Base-by-base conservation (phyloP, 805 yeast genomes). In the Pichia thaimueangensis region DNA sequence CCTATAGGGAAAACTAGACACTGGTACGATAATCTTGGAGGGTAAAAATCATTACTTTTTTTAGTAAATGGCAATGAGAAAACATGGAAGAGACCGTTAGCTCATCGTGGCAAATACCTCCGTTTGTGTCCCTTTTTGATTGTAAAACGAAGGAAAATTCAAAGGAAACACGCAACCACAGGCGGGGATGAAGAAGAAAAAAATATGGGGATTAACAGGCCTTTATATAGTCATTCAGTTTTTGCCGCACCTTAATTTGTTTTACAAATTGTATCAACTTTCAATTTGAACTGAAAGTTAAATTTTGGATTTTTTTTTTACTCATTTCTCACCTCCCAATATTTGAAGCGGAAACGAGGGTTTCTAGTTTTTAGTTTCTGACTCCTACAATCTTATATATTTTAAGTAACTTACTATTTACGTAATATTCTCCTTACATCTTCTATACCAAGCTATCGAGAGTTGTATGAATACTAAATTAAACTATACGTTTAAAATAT, bases 31-130 rank as follows among this genome's bases (percentile, higher is more conserved):
- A 47, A 46, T 76, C 78, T 76, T 64, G 80, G 80, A 76, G 75
- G 68, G 59, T 60, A 54, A 49, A 56, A 59, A 55, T 51, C 55
- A 55, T 51, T 61, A 60, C 52, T 52, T 52, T 45, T 30, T 34
- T 50, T 44, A 33, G 49, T 45, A 68, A 64, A 74, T 76, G 82
- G 82, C 82, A 76, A 75, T 80, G 80, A 63, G 68, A 63, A 66
- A 70, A 74, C 78, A 74, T 73, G 79, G 71, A 68, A 68, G 68
- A 70, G 47, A 70, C 63, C 76, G 70, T 73, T 69, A 70, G 63
- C 73, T 64, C 80, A 80, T 67, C 82, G 82, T 76, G 82, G 82
- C 82, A 76, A 73, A 71, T 65, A 66, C 73, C 78, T 76, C 81
- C 69, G 54, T 53, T 35, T 55, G 42, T 39, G 47, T 56, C 60